phyloP scores from a whole-genome alignment of 2,329 filamentous ascomycete genomes.

The Hyphodiscus sp. region DNA sequence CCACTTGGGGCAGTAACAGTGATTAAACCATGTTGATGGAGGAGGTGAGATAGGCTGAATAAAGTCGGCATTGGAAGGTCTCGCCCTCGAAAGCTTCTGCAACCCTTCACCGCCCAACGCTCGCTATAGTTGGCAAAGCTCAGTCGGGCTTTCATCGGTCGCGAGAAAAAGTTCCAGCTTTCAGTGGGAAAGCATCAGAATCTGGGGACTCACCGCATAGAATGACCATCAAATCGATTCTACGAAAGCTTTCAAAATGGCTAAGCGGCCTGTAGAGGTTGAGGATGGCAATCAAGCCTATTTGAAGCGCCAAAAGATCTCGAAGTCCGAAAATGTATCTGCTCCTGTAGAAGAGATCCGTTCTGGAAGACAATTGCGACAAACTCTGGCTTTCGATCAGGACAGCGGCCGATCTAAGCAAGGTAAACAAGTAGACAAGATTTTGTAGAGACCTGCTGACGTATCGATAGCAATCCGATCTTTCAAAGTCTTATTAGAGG shows the following conservation, averaged over 20 bases:
- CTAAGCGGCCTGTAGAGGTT: conserved; percentile 25
- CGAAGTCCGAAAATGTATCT: conserved; percentile 37
- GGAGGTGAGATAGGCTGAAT: background rate
- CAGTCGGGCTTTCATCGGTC: background rate
- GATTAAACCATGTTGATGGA: conserved; percentile 17
- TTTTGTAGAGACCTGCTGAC: background rate
- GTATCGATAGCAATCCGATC: conserved; percentile 52
- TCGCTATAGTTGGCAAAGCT: background rate
- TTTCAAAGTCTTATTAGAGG: conserved; percentile 66
- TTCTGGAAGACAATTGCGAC: conserved; percentile 59
- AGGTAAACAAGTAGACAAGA: conserved; percentile 36
- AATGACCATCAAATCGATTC: conserved; percentile 3
- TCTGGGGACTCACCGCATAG: background rate
- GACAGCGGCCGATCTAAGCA: conserved; percentile 61
- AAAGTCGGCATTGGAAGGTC: background rate
- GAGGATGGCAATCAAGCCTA: conserved; percentile 28
- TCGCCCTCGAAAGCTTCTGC: background rate
- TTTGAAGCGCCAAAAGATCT: conserved; percentile 30
- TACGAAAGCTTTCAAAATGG: conserved; percentile 16
- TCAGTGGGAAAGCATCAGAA: background rate
- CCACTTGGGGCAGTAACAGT: conserved; percentile 9
- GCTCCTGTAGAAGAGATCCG: conserved; percentile 51
- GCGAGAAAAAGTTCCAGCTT: conserved; percentile 3
- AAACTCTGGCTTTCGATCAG: conserved; percentile 65
- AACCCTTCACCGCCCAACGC: background rate